Evolutionary conservation across 805 yeast genomes (phyloP), one percentile per base, ranked within the genome.

Genomic region (Hemisphaericaspora nanyangensis): DNA sequence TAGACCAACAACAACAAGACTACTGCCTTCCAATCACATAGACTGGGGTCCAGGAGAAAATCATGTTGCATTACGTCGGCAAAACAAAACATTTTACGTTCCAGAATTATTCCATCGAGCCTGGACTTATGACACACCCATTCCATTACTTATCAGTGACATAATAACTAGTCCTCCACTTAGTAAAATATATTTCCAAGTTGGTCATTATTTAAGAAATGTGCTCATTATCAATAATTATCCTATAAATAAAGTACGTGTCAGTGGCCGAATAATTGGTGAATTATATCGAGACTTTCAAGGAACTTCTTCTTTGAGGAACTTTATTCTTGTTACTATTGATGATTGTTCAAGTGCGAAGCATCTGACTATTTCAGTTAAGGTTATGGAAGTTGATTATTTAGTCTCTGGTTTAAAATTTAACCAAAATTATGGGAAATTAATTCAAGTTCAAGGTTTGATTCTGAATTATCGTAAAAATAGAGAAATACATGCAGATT

Each of bases 31-130:
- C 17, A 24, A 26, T 12, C 29, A 25, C 31, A 40, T 52, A 26
- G 70, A 63, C 40, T 54, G 60, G 43, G 67, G 60, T 17, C 70
- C 68, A 0, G 63, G 64, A 6, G 53, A 62, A 33, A 49, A 51
- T 35, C 66, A 64, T 38, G 52, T 67, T n/a, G 57, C 54, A 2
- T 47, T 59, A 40, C 59, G 65, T 43, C 42, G 39, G 6, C 44
- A 41, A 7, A 46, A 48, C n/a, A 37, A 43, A 8, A 31, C 46
- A 7, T 68, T 42, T 45, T 68, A 66, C 41, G 58, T 53, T 7
- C 68, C 68, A 6, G 60, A 58, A 28, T 39, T 66, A 18, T 65
- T 68, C 41, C 65, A 61, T 39, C 17, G 51, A 34, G 53, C 69
- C 7, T 63, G 61, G 1, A 56, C 61, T 6, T 45, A 38, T 37